phyloP scores from a whole-genome alignment of 495 filamentous ascomycete genomes.

The Aspergillus incahuasiensis region DNA sequence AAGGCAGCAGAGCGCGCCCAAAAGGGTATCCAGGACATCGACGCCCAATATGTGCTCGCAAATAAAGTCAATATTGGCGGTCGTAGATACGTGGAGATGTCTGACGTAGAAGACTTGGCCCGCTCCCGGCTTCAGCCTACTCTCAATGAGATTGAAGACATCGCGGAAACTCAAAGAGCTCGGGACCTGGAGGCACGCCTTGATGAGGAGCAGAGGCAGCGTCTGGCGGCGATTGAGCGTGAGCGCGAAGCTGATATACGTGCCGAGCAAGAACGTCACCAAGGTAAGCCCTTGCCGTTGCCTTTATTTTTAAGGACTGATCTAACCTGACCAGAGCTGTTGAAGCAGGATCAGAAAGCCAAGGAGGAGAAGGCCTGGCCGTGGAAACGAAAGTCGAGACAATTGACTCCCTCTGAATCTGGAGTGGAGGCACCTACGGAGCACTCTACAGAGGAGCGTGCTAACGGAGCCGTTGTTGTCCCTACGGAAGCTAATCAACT shows the following conservation, averaged over 20 bases:
- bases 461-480: conserved; percentile 4
- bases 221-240: conserved; percentile 40
- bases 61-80: conserved; percentile 76
- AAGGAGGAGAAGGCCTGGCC: conserved; percentile 27
- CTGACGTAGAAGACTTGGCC: conserved; percentile 78
- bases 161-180: conserved; percentile 62
- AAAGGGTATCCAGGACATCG: conserved; percentile 56
- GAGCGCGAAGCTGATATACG: conserved; percentile 53
- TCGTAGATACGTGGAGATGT: conserved; percentile 71
- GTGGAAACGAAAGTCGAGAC: conserved; percentile 30
- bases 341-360: conserved; percentile 26
- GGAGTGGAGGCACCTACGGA: conserved; percentile 2
- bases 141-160: conserved; percentile 81
- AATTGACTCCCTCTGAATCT: conserved; percentile 12
- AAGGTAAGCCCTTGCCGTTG: conserved; percentile 34
- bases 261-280: conserved; percentile 46
- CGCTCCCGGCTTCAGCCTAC: conserved; percentile 77
- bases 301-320: background rate
- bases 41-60: conserved; percentile 48
- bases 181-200: conserved; percentile 53
- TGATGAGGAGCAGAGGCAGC: conserved; percentile 48
- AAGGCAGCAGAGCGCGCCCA: conserved; percentile 64
- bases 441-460: background rate
- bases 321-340: conserved; percentile 41
- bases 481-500: conserved; percentile 13